phyloP scores from a whole-genome alignment of 257 asterid species.

The Plectranthus barbatus region DNA sequence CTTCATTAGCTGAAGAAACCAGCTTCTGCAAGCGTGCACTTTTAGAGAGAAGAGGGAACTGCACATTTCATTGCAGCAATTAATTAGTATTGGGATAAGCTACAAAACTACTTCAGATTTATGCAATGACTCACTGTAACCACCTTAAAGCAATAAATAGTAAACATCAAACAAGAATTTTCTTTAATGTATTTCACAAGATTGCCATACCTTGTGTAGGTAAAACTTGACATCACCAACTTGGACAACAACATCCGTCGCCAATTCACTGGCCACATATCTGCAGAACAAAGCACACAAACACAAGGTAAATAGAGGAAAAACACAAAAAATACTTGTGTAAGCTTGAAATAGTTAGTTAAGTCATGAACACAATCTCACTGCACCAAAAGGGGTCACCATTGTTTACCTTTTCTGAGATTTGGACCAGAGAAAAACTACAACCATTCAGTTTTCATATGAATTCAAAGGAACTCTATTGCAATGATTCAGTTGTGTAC shows the following conservation, averaged over 20 bases:
- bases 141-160: too few species aligned
- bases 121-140: too few species aligned
- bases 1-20: constrained; percentile 49
- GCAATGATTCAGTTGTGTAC: background rate
- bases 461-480: too few species aligned
- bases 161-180: background rate
- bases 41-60: constrained; percentile 94
- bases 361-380: background rate
- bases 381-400: background rate
- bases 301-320: too few species aligned
- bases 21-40: constrained; percentile 64
- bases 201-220: constrained; percentile 75
- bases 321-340: background rate
- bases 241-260: constrained; percentile 57
- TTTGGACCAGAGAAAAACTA: background rate
- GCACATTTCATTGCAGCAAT: constrained; percentile 14
- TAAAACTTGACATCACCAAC: constrained; percentile 72
- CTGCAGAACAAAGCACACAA: constrained; percentile 33
- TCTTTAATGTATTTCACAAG: background rate
- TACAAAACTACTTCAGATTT: background rate
- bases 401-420: background rate
- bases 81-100: constrained; percentile 9
- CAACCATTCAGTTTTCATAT: too few species aligned
- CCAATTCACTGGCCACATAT: constrained; percentile 80
- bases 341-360: background rate